Conservation (phyloP, 371 early-diverging fungal species). For the Syncephalastrum contaminatum region DNA sequence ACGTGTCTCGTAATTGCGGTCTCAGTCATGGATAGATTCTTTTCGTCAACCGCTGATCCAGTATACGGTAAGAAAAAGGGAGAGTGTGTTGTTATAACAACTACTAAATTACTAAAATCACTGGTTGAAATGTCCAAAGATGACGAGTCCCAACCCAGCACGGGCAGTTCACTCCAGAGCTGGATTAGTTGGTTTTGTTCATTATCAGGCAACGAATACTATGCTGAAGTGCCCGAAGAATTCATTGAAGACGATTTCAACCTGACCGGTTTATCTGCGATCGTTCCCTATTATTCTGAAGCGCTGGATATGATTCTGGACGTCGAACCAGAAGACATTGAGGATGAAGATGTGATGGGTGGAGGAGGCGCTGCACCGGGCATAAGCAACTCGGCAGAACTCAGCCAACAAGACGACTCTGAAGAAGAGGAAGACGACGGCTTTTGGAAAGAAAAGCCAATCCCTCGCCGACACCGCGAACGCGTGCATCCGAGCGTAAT, state of each 20-base stretch:
- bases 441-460: constrained; percentile 33
- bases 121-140: background rate
- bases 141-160: constrained; percentile 20
- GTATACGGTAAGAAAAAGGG: background rate
- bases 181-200: constrained; percentile 94
- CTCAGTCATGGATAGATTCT: constrained; percentile 9
- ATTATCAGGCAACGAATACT: constrained; percentile 80
- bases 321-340: constrained; percentile 64
- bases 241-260: constrained; percentile 95
- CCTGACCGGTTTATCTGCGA: constrained; percentile 79
- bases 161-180: constrained; percentile 29
- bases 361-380: constrained; percentile 8
- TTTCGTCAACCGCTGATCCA: constrained; percentile 2
- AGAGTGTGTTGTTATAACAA: no score
- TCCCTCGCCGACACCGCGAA: constrained; percentile 12
- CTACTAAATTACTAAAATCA: no score
- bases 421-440: constrained; percentile 30
- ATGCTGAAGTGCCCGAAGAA: constrained; percentile 83
- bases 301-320: constrained; percentile 87
- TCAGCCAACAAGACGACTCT: constrained; percentile 8
- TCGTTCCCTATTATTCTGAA: constrained; percentile 79
- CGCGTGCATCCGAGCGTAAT: constrained; percentile 35
- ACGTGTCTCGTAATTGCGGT: background rate
- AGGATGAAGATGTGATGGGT: constrained; percentile 14
- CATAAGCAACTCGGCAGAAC: background rate